Evolutionary conservation across 108 stramenopile genomes (phyloP), one percentile per base, ranked within the genome.

Genomic region (Cyclostephanos tholiformis): DNA sequence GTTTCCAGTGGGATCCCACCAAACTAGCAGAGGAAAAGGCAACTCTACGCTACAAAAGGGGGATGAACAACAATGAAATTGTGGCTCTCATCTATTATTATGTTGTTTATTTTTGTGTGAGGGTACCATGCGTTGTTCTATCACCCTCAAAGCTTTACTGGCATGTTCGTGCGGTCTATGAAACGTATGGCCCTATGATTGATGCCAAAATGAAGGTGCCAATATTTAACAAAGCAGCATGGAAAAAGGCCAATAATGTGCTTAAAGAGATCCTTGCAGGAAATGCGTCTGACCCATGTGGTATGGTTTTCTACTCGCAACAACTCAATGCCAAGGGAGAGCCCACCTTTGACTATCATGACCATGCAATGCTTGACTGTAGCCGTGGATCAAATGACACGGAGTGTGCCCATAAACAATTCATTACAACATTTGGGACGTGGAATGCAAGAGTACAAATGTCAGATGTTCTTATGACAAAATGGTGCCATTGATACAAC

Each of bases 211-310:
- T n/a, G n/a, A n/a, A n/a, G n/a, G n/a, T n/a, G n/a, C n/a, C n/a
- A n/a, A n/a, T n/a, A n/a, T n/a, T n/a, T n/a, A n/a, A n/a, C n/a
- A n/a, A n/a, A n/a, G n/a, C n/a, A n/a, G n/a, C n/a, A n/a, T n/a
- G n/a, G n/a, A n/a, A n/a, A n/a, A n/a, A n/a, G n/a, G n/a, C n/a
- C n/a, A n/a, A n/a, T n/a, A n/a, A n/a, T n/a, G n/a, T n/a, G n/a
- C n/a, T n/a, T n/a, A n/a, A n/a, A n/a, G n/a, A n/a, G n/a, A n/a
- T n/a, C n/a, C n/a, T 41, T 41, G 52, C 52, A 17, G 67, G 17
- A 59, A 70, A 38, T 69, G 58, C 32, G n/a, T 79, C 78, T 46
- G 78, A 79, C 43, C 72, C 72, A 16, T 72, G 72, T 35, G 78
- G 78, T 49, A 25, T 73, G 16, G 14, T 27, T 14, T 74, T 73